Base-by-base conservation (phyloP, 2,329 filamentous ascomycete genomes). In the Arthrobotrys conoides region DNA sequence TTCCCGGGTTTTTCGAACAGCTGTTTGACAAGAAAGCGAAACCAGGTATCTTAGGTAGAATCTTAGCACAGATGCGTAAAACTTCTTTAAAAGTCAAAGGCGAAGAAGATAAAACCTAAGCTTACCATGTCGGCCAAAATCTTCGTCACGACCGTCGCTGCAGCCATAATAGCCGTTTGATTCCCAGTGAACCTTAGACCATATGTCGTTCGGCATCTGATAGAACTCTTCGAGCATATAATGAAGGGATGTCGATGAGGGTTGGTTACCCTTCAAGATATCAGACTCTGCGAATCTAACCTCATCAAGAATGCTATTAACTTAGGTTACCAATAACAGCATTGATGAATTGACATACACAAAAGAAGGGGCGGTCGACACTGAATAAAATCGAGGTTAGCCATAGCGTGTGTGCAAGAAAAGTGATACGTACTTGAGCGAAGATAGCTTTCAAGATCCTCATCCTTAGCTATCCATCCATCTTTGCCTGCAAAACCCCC, bases 111-210 rank as follows among this genome's bases (percentile, higher is more conserved):
- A 22, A 44, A n/a, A 2, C 3, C 12, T 22, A 36, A 36, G 9
- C 48, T 33, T 63, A 77, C 73, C 73, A 24, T 77, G 73, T 2
- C 73, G 73, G 18, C 67, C 67, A 3, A 18, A 0, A 4, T 61
- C 51, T 14, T 16, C 9, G 24, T 77, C 73, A 12, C 63, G 49
- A 18, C 73, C 18, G 36, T 77, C 73, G 18, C 63, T 51, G 14
- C 73, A 77, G 8, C 73, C 73, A 48, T 63, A 77, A 48, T 67
- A 77, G 12, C 73, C 73, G 20, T 77, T 77, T 0, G 73, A 27
- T 64, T 77, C 73, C 73, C 73, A 77, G 36, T 77, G 73, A 18
- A 77, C 67, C 3, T 71, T 30, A 1, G 73, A 51, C 73, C 73
- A 77, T 6, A 77, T 71, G 14, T 77, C 73, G 18, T 44, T 22